A percentile compares a stretch with the other conserved stretches of the same genome.
Conservation (phyloP, 2,329 filamentous ascomycete species). For the Moelleriella libera region DNA sequence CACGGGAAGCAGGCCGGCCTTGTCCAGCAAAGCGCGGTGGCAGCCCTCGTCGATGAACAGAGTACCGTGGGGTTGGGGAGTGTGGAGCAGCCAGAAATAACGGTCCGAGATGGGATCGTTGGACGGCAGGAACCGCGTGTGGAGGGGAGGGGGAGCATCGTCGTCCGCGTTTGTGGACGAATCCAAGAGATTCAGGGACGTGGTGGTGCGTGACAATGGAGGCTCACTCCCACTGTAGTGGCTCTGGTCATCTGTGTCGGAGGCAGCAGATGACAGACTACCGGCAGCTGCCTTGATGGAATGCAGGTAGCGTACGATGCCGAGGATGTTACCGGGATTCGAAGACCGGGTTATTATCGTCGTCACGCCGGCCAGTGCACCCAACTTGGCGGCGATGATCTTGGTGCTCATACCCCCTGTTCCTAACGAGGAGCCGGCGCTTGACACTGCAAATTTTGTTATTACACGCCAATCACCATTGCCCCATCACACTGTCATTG, state of each 20-base stretch:
- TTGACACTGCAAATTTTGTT: conserved; percentile 47
- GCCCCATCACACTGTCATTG: too few relatives aligned
- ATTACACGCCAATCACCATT: background rate
- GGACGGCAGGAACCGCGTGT: conserved; percentile 86
- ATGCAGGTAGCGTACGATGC: conserved; percentile 74
- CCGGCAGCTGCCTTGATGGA: conserved; percentile 6
- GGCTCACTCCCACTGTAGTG: conserved; percentile 4
- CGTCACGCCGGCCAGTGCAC: conserved; percentile 87
- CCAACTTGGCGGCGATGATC: conserved; percentile 82
- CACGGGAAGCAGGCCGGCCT: conserved; percentile 77
- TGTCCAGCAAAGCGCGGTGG: conserved; percentile 62
- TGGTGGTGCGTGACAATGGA: conserved; percentile 23
- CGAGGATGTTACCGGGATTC: conserved; percentile 81
- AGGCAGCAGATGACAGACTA: conserved; percentile 2
- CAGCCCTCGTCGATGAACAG: conserved; percentile 90
- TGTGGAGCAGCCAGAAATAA: conserved; percentile 95
- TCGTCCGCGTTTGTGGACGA: conserved; percentile 10
- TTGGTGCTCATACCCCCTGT: conserved; percentile 98
- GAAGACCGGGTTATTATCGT: conserved; percentile 90
- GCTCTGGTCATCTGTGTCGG: conserved; percentile 9
- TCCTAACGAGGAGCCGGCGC: conserved; percentile 73
- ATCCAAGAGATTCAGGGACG: conserved; percentile 23
- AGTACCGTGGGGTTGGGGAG: conserved; percentile 77
- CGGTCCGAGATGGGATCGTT: conserved; percentile 76
- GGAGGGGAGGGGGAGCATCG: conserved; percentile 37